phyloP scores from a whole-genome alignment of 2,329 filamentous ascomycete species.

The Monosporascus sp. region DNA sequence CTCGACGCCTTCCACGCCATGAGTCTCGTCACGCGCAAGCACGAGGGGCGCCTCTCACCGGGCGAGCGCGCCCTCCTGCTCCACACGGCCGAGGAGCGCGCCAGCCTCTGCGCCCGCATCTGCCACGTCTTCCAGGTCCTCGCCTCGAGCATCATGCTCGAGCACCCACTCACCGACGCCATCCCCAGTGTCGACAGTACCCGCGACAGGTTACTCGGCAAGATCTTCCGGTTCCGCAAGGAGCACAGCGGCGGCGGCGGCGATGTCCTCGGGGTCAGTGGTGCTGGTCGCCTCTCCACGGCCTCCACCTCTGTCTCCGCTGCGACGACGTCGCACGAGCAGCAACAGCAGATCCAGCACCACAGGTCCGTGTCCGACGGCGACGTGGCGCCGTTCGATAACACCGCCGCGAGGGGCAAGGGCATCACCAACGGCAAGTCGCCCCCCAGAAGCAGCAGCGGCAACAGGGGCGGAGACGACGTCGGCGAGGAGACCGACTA shows the following conservation, averaged over 20 bases:
- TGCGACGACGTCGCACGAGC: not conserved
- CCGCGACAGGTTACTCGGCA: conserved; percentile 77
- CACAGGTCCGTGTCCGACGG: conserved; percentile 19
- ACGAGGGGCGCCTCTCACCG: conserved; percentile 60
- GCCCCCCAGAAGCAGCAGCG: not conserved
- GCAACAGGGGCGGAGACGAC: not conserved
- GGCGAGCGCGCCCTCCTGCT: conserved; percentile 78
- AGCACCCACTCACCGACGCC: conserved; percentile 87
- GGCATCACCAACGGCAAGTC: not conserved
- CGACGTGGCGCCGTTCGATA: not conserved
- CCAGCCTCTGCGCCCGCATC: conserved; percentile 78
- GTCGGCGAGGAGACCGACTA: conserved; percentile 73
- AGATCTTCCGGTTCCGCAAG: conserved; percentile 81
- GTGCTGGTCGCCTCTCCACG: not conserved
- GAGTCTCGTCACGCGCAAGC: conserved; percentile 85
- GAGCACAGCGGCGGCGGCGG: conserved; percentile 48
- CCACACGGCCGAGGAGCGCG: conserved; percentile 75
- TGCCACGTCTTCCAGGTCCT: conserved; percentile 85
- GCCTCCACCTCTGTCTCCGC: no score
- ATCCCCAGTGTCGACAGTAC: conserved; percentile 77
- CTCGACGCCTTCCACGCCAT: conserved; percentile 94
- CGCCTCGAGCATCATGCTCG: conserved; percentile 87
- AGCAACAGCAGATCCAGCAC: conserved; percentile 19
- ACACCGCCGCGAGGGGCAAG: not conserved
- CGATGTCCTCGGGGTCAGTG: conserved; percentile 30